These are phyloP conservation scores for Deinandra increscens DNA, from an alignment of 129 eudicot species.

Conservation along the genomic window DNA sequence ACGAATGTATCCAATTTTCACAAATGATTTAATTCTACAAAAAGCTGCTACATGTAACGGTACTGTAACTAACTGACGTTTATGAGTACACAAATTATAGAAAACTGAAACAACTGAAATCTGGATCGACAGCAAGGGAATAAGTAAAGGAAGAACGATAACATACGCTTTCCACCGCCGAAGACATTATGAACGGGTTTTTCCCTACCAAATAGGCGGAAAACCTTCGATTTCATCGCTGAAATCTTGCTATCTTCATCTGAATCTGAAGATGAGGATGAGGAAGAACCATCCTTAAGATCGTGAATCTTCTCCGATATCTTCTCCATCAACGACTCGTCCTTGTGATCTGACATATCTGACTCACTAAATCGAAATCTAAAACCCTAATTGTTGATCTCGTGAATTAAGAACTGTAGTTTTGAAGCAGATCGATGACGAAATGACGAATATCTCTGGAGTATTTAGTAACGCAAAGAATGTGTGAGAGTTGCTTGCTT, in stretches of 20 bases:
- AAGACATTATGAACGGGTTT: slow-evolving; percentile 70
- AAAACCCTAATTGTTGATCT: slow-evolving; percentile 10
- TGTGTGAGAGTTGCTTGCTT: slow-evolving; percentile 12
- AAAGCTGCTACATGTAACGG: too few species aligned
- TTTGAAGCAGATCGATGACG: background rate
- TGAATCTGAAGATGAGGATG: slow-evolving; percentile 69
- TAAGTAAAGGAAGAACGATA: background rate
- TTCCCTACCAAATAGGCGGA: slow-evolving; percentile 70
- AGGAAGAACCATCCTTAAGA: slow-evolving; percentile 53
- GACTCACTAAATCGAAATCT: slow-evolving; percentile 1
- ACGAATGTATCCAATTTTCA: background rate
- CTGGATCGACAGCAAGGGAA: slow-evolving; percentile 7
- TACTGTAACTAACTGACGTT: background rate
- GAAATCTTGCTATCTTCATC: slow-evolving; percentile 63
- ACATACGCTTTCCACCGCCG: slow-evolving; percentile 90
- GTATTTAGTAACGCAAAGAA: slow-evolving; percentile 26
- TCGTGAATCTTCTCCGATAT: slow-evolving; percentile 53
- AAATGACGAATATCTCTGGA: too few species aligned
- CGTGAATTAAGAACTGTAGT: background rate
- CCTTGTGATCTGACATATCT: slow-evolving; percentile 63
- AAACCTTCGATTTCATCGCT: slow-evolving; percentile 48
- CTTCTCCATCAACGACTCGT: slow-evolving; percentile 64
- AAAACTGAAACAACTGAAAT: background rate
- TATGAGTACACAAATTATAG: background rate
- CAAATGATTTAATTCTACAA: too few species aligned